phyloP scores from a whole-genome alignment of 768 basidiomycete species.

The Naematelia encephala region DNA sequence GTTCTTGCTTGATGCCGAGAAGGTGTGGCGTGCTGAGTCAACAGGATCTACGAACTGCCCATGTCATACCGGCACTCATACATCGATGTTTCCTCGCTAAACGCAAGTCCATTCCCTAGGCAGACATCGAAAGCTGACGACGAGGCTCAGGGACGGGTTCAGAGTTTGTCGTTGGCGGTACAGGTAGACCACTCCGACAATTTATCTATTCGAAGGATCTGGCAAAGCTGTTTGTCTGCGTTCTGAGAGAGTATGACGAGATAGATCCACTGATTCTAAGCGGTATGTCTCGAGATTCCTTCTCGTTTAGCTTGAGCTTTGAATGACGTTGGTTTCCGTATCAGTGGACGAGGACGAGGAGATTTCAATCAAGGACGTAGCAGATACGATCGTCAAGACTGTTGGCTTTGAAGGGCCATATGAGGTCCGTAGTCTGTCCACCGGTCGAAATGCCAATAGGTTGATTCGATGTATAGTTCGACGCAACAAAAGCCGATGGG shows the following conservation, averaged over 20 bases:
- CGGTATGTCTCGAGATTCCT: conserved; percentile 54
- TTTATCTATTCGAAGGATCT: conserved; percentile 97
- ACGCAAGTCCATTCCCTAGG: conserved; percentile 55
- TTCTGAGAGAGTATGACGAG: conserved; percentile 77
- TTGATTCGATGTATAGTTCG: conserved; percentile 60
- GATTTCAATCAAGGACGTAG: conserved; percentile 84
- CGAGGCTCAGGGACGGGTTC: conserved; percentile 66
- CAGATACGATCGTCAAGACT: conserved; percentile 83
- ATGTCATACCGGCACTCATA: conserved; percentile 90
- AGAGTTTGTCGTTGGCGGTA: conserved; percentile 81
- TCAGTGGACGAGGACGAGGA: conserved; percentile 89
- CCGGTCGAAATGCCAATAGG: not conserved
- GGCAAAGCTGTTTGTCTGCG: conserved; percentile 80
- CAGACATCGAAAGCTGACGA: too few relatives aligned
- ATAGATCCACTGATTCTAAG: conserved; percentile 92
- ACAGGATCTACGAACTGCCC: conserved; percentile 82
- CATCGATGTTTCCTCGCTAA: conserved; percentile 92
- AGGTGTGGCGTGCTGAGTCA: conserved; percentile 3
- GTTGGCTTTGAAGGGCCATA: conserved; percentile 76
- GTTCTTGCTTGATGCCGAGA: not conserved
- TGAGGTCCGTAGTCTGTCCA: conserved; percentile 54
- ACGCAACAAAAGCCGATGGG: conserved; percentile 78
- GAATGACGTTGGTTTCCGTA: not conserved
- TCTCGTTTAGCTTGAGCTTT: not conserved
- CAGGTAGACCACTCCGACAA: conserved; percentile 89